Base-by-base conservation (phyloP, 768 basidiomycete species). In the Russula lepida region DNA sequence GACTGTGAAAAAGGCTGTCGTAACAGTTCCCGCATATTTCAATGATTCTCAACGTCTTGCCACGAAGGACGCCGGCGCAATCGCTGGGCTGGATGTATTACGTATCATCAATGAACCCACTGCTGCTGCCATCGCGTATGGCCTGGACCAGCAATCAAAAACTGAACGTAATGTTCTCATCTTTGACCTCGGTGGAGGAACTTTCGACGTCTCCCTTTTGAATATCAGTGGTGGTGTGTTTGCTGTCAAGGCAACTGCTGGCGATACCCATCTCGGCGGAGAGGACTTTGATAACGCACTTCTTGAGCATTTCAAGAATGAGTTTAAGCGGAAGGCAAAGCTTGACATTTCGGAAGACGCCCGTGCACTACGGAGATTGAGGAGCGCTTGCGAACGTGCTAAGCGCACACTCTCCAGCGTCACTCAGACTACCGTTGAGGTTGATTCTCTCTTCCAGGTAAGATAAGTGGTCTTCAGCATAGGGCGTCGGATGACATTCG, bases 31-130 rank as follows among this genome's bases (percentile, higher is more conserved):
- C 46, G 97, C 97, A 66, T 99, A 98, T 82, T 98, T 98, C 83
- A 99, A 99, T 77, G 97, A 98, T 80, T 99, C 97, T 28, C 97
- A 99, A 74, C 94, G 97, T 80, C 82, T 97, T 65, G 95, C 97
- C 54, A 98, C 97, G 74, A 98, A 98, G 79, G 97, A 99, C 76
- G 97, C 97, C 65, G 97, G 97, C 76, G 83, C 90, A 69, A 99
- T 99, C 68, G 84, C 97, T 70, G 97, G 97, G 66, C 91, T 99
- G 65, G 95, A 99, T 73, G 94, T 99, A 69, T 92, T 99, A 77
- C 95, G 97, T 78, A 99, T 99, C 82, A 99, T 99, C 82, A 99
- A 99, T 78, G 97, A 99, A 80, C 97, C 97, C 65, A 99, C 97
- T 57, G 97, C 97, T 54, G 97, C 97, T 60, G 97, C 97, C 72